Conservation (phyloP, 2,329 filamentous ascomycete species). For the Ophiostoma novo-ulmi region DNA sequence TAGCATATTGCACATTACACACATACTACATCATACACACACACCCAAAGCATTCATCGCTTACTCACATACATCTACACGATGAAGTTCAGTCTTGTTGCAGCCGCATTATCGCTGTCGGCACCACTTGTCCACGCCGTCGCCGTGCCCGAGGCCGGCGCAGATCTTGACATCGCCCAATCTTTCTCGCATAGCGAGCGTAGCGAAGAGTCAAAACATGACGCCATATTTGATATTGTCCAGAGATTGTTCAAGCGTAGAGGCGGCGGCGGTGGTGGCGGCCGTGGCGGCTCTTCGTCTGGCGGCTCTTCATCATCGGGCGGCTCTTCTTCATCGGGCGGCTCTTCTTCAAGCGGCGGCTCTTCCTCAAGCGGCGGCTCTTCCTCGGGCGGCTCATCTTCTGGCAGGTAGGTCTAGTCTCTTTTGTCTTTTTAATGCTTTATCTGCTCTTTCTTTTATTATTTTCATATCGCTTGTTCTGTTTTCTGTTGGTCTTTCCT, state of each 20-base stretch:
- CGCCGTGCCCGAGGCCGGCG: constrained; percentile 26
- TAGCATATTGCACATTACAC: neutral
- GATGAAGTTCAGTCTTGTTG: constrained; percentile 25
- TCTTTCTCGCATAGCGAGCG: neutral
- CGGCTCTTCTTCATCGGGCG: constrained; percentile 24
- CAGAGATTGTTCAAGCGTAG: constrained; percentile 51
- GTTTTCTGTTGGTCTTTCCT: neutral
- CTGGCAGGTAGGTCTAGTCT: constrained; percentile 16
- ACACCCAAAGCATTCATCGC: neutral
- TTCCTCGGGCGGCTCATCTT: constrained; percentile 11
- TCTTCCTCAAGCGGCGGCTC: constrained; percentile 16
- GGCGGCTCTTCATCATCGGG: constrained; percentile 26
- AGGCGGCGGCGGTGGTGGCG: constrained; percentile 48
- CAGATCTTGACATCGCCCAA: constrained; percentile 9
- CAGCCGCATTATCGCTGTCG: constrained; percentile 22
- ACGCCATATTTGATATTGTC: constrained; percentile 16
- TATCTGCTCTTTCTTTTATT: neutral
- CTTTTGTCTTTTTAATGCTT: neutral
- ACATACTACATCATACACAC: neutral
- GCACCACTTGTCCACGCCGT: constrained; percentile 28
- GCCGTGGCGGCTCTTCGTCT: constrained; percentile 25
- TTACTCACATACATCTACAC: neutral
- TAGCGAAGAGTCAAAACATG: neutral
- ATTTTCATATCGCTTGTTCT: neutral
- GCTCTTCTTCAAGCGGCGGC: constrained; percentile 25